Conservation (phyloP, 108 stramenopile genomes). For the Aurantiochytrium sp. region DNA sequence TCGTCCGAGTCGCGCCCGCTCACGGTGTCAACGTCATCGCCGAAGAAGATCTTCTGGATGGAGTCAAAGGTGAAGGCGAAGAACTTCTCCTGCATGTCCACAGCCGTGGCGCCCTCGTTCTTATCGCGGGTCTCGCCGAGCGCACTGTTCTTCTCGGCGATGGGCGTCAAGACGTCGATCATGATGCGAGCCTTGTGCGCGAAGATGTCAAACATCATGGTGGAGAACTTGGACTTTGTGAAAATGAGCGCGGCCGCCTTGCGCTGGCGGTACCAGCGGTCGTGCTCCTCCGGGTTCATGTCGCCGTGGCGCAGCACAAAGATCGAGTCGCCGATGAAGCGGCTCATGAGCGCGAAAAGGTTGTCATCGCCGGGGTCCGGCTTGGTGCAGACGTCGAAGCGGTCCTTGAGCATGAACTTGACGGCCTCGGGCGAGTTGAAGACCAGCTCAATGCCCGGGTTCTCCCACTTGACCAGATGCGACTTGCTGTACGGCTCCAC, state of each 20-base stretch:
- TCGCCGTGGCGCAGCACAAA: slow-evolving; percentile 37
- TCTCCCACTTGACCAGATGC: background rate
- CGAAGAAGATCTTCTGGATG: slow-evolving; percentile 52
- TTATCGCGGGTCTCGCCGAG: background rate
- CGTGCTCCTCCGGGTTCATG: background rate
- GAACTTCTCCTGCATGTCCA: slow-evolving; percentile 4
- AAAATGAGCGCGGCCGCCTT: background rate
- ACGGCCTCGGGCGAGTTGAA: slow-evolving; percentile 14
- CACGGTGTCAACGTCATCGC: slow-evolving; percentile 42
- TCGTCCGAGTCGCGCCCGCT: background rate
- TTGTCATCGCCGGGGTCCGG: background rate
- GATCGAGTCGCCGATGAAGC: slow-evolving; percentile 51
- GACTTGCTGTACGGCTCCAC: background rate
- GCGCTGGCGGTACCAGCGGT: slow-evolving; percentile 21
- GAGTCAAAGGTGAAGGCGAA: slow-evolving; percentile 44
- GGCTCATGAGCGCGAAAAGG: background rate
- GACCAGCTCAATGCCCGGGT: background rate
- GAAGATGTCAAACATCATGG: background rate
- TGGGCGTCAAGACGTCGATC: background rate
- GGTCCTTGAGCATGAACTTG: slow-evolving; percentile 48
- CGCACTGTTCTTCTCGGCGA: background rate
- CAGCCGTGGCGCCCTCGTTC: background rate
- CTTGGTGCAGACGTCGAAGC: slow-evolving; percentile 54
- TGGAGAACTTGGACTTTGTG: slow-evolving; percentile 12
- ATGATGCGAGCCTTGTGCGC: background rate